Conservation (phyloP, 2,329 filamentous ascomycete genomes). For the Atkinsonella hypoxylon region DNA sequence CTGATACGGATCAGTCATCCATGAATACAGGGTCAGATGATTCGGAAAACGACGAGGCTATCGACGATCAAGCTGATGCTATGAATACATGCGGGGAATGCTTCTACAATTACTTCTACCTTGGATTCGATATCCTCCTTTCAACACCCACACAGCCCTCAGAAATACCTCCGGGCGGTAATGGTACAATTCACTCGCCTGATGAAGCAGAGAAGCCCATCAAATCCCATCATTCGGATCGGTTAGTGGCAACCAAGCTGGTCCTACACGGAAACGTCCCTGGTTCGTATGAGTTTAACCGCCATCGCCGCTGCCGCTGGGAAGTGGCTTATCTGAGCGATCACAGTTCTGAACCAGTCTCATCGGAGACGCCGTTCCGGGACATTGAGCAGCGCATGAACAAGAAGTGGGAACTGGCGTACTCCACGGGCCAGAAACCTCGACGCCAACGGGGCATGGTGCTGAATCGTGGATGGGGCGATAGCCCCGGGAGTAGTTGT, state of each 20-base stretch:
- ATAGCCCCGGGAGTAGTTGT: constrained; percentile 80
- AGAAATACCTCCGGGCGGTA: constrained; percentile 37
- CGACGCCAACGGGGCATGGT: constrained; percentile 64
- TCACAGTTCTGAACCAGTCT: constrained; percentile 32
- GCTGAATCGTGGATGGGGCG: constrained; percentile 80
- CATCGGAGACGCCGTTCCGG: constrained; percentile 69
- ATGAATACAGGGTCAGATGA: constrained; percentile 61
- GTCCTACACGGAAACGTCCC: constrained; percentile 90
- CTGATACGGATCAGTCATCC: constrained; percentile 66
- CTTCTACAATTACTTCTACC: constrained; percentile 96
- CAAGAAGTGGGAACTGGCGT: constrained; percentile 56
- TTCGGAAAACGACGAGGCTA: constrained; percentile 42
- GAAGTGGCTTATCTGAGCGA: constrained; percentile 50
- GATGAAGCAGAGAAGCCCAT: constrained; percentile 19
- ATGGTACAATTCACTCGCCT: constrained; percentile 7
- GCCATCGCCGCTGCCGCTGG: constrained; percentile 85
- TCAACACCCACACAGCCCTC: constrained; percentile 60
- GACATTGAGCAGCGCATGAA: constrained; percentile 58
- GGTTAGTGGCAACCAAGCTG: constrained; percentile 80
- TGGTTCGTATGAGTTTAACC: constrained; percentile 92
- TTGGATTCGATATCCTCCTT: constrained; percentile 89
- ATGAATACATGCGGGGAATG: constrained; percentile 53
- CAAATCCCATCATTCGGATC: constrained; percentile 39
- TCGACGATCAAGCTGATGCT: constrained; percentile 42
- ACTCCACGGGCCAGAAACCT: constrained; percentile 40